These are phyloP conservation scores for Simplicillium aogashimaense DNA, from an alignment of 2,329 filamentous ascomycete genomes.

Conservation along the genomic window DNA sequence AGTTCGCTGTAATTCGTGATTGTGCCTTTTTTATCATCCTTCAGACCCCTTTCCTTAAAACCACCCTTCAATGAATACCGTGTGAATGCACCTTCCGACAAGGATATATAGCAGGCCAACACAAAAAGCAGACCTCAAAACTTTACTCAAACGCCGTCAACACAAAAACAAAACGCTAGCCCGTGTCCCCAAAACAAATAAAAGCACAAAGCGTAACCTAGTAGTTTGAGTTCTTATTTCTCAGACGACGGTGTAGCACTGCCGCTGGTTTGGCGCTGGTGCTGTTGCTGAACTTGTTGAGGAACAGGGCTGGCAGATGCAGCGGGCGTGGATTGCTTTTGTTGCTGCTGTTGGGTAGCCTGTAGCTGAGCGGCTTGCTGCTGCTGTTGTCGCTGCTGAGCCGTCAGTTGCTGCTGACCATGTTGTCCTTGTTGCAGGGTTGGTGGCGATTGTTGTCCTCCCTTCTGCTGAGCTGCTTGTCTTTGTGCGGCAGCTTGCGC, in stretches of 20 bases:
- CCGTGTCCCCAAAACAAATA: too few species aligned
- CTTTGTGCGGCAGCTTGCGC: slow-evolving; percentile 25
- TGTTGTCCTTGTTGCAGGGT: slow-evolving; percentile 15
- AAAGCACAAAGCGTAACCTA: too few species aligned
- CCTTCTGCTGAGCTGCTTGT: slow-evolving; percentile 8
- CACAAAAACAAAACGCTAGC: too few species aligned
- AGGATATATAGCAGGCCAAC: too few species aligned
- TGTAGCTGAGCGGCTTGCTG: slow-evolving; percentile 9
- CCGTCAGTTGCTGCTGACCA: slow-evolving; percentile 7
- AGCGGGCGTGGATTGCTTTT: not conserved
- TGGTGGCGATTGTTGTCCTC: slow-evolving; percentile 5
- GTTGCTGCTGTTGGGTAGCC: slow-evolving; percentile 6
- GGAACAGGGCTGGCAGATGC: slow-evolving; percentile 2
- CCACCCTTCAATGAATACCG: too few species aligned
- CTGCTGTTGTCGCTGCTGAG: slow-evolving; percentile 7
- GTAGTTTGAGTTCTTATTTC: slow-evolving; percentile 10
- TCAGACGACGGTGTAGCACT: slow-evolving; percentile 26
- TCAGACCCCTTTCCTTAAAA: too few species aligned
- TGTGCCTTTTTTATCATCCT: too few species aligned
- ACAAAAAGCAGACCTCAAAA: too few species aligned
- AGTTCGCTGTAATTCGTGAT: too few species aligned
- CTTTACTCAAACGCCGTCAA: too few species aligned
- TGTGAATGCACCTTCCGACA: too few species aligned
- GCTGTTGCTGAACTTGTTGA: slow-evolving; percentile 4
- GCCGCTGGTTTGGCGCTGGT: slow-evolving; percentile 25